Evolutionary conservation across 768 basidiomycete species (phyloP), one percentile per base, ranked within the genome.

Genomic region (Pisolithus marmoratus): DNA sequence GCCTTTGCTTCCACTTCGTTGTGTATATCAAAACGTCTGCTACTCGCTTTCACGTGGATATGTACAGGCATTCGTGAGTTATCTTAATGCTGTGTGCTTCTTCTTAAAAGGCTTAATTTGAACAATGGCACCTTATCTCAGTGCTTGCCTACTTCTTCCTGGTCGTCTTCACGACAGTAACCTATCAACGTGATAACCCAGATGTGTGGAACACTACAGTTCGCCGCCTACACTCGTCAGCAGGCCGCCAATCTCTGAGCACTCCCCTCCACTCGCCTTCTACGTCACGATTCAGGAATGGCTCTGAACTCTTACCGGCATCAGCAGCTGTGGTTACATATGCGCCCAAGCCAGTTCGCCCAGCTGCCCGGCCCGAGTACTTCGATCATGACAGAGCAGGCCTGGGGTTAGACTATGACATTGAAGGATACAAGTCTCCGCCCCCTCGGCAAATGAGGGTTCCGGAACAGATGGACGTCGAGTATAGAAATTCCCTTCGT

Each of bases 41-140:
- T 88, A 26, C 68, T 81, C 54, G 82, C 76, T 3, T 84, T 87
- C 58, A 72, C 79, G 47, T 86, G 84, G 84, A 66, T 72, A 38
- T 74, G 67, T 58, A 67, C 74, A 24, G 48, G 65, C 42, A 63
- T 65, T 31, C 61, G 80, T 82, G 50, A 51, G 78, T 72, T 17
- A 34, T 24, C 45, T 38, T n/a, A 48, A 11, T 42, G 52, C 19
- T 17, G 12, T 4, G 8, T 47, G 46, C 46, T 19, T 31, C 46
- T 19, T 31, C 23, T 36, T 11, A 24, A 20, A 11, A 11, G 19
- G 17, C 43, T 27, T 19, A 46, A 42, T 44, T 36, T 48, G 15
- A 45, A 50, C 48, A 2, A 44, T 48, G 58, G 22, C 52, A 42
- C 40, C 49, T 44, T 11, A 50, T 37, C 37, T 5, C 52, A 88